phyloP scores from a whole-genome alignment of 108 stramenopile genomes.

The Cylindrotheca fusiformis region DNA sequence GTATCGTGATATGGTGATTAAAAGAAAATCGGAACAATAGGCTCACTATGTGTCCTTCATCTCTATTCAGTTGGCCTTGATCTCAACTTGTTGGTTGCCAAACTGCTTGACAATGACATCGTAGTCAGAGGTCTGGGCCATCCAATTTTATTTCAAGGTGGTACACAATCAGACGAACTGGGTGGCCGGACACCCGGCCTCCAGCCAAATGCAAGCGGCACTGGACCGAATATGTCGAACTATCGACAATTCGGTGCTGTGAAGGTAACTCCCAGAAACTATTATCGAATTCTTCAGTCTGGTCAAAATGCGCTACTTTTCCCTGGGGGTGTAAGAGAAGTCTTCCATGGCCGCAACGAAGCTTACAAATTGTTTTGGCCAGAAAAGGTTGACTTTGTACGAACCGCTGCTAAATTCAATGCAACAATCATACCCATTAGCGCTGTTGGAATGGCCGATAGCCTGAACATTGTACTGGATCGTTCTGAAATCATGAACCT shows the following conservation, averaged over 20 bases:
- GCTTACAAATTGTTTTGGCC: slow-evolving; percentile 93
- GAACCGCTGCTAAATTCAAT: slow-evolving; percentile 88
- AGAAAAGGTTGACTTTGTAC: slow-evolving; percentile 88
- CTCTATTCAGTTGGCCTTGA: slow-evolving; percentile 46
- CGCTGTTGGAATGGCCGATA: slow-evolving; percentile 90
- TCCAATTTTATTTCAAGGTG: slow-evolving; percentile 62
- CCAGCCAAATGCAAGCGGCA: neutral
- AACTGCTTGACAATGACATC: slow-evolving; percentile 64
- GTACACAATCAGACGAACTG: slow-evolving; percentile 25
- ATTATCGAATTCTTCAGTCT: slow-evolving; percentile 82
- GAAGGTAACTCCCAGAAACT: slow-evolving; percentile 87
- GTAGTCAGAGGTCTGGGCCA: slow-evolving; percentile 78
- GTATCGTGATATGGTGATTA: neutral
- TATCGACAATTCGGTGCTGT: slow-evolving; percentile 90
- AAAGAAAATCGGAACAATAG: neutral
- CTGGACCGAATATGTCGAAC: slow-evolving; percentile 16
- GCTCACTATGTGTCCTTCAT: neutral
- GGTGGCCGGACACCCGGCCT: slow-evolving; percentile 42
- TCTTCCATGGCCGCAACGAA: slow-evolving; percentile 77
- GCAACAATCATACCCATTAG: slow-evolving; percentile 90
- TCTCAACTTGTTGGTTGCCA: slow-evolving; percentile 61
- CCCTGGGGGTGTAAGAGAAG: slow-evolving; percentile 91
- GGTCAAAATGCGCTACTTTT: slow-evolving; percentile 84
- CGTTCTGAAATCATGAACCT: slow-evolving; percentile 55
- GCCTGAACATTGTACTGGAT: slow-evolving; percentile 62